Evolutionary conservation across 140 eudicot species (phyloP).

Genomic region (Ambrosia hybrid): DNA sequence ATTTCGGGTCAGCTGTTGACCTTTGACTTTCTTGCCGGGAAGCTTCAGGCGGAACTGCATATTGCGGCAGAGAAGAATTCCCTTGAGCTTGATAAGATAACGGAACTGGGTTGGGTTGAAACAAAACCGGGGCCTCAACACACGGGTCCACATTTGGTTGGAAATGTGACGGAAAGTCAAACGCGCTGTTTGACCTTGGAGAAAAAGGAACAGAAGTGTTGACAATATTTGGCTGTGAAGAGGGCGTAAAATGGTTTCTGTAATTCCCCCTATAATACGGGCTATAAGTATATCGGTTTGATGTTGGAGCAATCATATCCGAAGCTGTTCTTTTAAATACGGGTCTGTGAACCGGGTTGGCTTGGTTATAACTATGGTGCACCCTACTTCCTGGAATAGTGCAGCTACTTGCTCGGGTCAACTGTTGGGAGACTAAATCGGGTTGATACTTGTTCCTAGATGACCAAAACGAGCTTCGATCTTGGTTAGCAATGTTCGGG

Average conservation of each 20-base stretch:
- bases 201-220: slow-evolving; percentile 29
- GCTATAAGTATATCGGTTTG: slow-evolving; percentile 23
- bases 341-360: slow-evolving; percentile 28
- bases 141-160: slow-evolving; percentile 24
- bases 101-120: slow-evolving; percentile 23
- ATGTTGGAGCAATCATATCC: slow-evolving; percentile 15
- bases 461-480: slow-evolving; percentile 21
- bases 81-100: slow-evolving; percentile 28
- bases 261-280: slow-evolving; percentile 18
- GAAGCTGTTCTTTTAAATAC: slow-evolving; percentile 46
- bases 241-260: slow-evolving; percentile 23
- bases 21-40: slow-evolving; percentile 27
- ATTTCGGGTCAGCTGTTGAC: slow-evolving; percentile 25
- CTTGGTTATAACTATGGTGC: slow-evolving; percentile 30
- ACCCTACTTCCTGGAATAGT: slow-evolving; percentile 32
- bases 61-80: slow-evolving; percentile 21
- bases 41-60: slow-evolving; percentile 30
- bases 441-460: slow-evolving; percentile 47
- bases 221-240: slow-evolving; percentile 24
- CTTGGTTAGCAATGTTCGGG: slow-evolving; percentile 33
- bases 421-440: slow-evolving; percentile 39
- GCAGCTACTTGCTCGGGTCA: slow-evolving; percentile 36
- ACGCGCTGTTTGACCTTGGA: slow-evolving; percentile 17
- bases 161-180: slow-evolving; percentile 24
- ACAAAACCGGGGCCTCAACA: slow-evolving; percentile 23